Percentiles rank a stretch among this genome's conserved stretches.
Conservation (phyloP, 192 early-diverging fungal genomes). For the Backusella tarrabulga region DNA sequence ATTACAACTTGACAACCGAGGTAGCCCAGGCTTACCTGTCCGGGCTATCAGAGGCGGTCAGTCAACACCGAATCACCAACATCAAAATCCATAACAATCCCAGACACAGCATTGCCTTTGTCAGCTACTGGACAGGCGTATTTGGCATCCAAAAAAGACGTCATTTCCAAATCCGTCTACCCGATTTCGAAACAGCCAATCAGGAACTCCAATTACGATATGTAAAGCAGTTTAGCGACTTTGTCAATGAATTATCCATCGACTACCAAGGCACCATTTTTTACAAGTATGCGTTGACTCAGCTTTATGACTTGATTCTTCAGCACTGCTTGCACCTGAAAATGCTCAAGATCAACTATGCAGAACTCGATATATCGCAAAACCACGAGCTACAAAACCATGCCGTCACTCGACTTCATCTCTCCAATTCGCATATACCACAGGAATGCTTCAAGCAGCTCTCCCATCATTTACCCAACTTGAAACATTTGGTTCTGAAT, state of each 20-base stretch:
- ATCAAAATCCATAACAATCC: neutral
- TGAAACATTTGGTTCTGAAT: neutral
- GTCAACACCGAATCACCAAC: neutral
- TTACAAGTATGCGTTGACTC: neutral
- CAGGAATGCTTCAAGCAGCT: neutral
- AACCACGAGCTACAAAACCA: neutral
- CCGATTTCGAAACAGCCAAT: neutral
- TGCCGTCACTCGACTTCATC: neutral
- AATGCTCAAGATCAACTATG: neutral
- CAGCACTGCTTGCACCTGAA: neutral
- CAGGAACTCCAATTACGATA: neutral
- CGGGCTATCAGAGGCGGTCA: neutral
- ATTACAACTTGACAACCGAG: neutral
- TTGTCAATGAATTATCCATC: constrained; percentile 8
- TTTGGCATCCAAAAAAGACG: neutral
- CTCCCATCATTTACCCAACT: neutral
- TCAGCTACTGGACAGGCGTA: neutral
- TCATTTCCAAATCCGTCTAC: neutral
- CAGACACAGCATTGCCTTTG: neutral
- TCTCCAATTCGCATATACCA: neutral
- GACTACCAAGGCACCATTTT: neutral
- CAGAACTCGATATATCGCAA: neutral
- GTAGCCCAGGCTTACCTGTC: neutral
- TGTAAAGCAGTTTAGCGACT: neutral
- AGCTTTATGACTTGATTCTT: neutral